A percentile compares a stretch with the other conserved stretches of the same genome.
phyloP scores from a whole-genome alignment of 2,329 filamentous ascomycete genomes.

The Ophiostoma himal-ulmi region DNA sequence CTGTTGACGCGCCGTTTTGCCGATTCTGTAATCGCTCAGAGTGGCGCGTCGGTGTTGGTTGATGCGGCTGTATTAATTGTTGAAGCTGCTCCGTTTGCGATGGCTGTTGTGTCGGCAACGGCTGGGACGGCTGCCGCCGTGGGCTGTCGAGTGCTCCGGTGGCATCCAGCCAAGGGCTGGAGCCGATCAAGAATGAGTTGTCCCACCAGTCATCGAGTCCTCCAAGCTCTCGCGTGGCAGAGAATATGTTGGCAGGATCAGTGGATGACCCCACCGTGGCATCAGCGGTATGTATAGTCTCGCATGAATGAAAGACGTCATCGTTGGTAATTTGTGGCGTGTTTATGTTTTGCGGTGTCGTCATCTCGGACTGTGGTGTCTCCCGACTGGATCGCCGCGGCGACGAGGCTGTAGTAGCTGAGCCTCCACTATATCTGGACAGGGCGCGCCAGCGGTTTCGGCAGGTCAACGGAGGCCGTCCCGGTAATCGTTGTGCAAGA shows the following conservation, averaged over 20 bases:
- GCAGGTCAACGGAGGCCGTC: constrained; percentile 18
- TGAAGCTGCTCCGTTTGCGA: background rate
- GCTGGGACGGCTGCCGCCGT: background rate
- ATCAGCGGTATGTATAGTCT: background rate
- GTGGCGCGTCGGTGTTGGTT: background rate
- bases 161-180: background rate
- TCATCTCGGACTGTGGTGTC: background rate
- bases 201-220: background rate
- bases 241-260: background rate
- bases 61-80: background rate
- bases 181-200: background rate
- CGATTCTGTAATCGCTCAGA: background rate
- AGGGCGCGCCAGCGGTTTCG: constrained; percentile 19
- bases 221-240: background rate
- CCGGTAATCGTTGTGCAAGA: constrained; percentile 13
- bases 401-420: background rate
- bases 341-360: background rate
- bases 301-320: background rate
- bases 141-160: background rate
- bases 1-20: background rate
- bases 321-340: background rate
- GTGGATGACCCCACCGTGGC: background rate
- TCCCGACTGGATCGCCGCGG: background rate
- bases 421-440: background rate
- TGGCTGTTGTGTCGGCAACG: background rate